Percentiles rank a stretch among this genome's conserved stretches.
phyloP scores from a whole-genome alignment of 192 early-diverging fungal species.

The Blastocladiella britannica region DNA sequence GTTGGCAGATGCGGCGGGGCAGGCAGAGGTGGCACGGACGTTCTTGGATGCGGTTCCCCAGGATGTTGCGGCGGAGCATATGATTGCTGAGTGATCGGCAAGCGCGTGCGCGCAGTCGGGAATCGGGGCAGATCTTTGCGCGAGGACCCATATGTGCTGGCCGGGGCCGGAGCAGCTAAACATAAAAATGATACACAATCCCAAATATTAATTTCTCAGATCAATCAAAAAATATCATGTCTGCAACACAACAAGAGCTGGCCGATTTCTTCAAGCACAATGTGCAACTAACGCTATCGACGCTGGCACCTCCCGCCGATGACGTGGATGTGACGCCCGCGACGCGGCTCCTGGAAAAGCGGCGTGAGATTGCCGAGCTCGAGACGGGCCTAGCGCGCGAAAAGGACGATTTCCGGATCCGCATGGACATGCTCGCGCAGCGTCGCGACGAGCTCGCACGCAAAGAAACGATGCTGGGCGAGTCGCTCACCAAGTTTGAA shows the following conservation, averaged over 20 bases:
- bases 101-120: background rate
- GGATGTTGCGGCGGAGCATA: no score
- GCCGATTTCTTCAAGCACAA: background rate
- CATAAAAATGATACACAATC: no score
- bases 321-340: slow-evolving; percentile 35
- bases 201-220: no score
- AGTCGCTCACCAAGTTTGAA: slow-evolving; percentile 36
- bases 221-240: no score
- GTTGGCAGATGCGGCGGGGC: no score
- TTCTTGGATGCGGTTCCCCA: no score
- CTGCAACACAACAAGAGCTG: background rate
- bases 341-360: slow-evolving; percentile 31
- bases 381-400: slow-evolving; percentile 33
- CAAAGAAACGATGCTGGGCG: slow-evolving; percentile 30
- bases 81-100: no score
- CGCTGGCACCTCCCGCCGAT: slow-evolving; percentile 7
- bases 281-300: background rate
- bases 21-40: no score
- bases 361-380: slow-evolving; percentile 42
- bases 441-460: slow-evolving; percentile 32
- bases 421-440: slow-evolving; percentile 34
- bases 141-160: background rate
- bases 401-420: slow-evolving; percentile 42
- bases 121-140: background rate
- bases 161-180: background rate